Percentiles rank a stretch among this genome's conserved stretches.
Evolutionary conservation across 345 rosid species (phyloP).

Genomic region (Turnera subulata): DNA sequence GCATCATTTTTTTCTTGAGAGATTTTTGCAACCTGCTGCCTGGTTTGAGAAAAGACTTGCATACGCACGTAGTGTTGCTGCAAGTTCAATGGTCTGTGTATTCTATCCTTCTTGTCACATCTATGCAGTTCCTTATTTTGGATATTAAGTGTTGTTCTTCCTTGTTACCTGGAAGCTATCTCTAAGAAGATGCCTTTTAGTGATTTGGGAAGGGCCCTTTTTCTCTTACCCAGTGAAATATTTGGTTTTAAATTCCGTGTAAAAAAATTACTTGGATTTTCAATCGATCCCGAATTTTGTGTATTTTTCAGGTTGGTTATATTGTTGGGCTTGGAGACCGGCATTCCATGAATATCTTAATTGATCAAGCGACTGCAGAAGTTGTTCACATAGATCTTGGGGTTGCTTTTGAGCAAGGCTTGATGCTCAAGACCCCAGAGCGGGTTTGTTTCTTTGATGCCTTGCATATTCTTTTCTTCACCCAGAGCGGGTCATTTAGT

Average conservation of each 20-base stretch:
- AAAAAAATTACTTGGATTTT: too few species aligned
- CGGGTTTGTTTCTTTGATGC: slow-evolving; percentile 47
- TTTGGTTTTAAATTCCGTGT: too few species aligned
- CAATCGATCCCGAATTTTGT: too few species aligned
- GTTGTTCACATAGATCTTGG: slow-evolving; percentile 99
- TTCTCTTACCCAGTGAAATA: too few species aligned
- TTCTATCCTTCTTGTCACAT: slow-evolving; percentile 7
- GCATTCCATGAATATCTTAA: slow-evolving; percentile 86
- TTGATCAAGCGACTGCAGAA: slow-evolving; percentile 97
- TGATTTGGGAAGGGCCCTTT: too few species aligned
- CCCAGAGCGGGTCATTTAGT: slow-evolving; percentile 10
- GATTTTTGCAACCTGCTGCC: slow-evolving; percentile 83
- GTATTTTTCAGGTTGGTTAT: slow-evolving; percentile 73
- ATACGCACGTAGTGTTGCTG: slow-evolving; percentile 87
- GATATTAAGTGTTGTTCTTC: not conserved
- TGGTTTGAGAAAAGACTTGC: slow-evolving; percentile 99
- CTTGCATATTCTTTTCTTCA: slow-evolving; percentile 7
- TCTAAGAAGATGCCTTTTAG: not conserved
- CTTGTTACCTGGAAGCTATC: not conserved
- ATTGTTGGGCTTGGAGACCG: slow-evolving; percentile 98
- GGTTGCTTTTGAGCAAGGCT: slow-evolving; percentile 97
- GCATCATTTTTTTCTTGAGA: slow-evolving; percentile 93
- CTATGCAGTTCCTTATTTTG: not conserved
- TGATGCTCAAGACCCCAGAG: slow-evolving; percentile 98
- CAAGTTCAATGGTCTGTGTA: slow-evolving; percentile 85